phyloP scores from a whole-genome alignment of 345 rosid species.

The Ceriops zippeliana region DNA sequence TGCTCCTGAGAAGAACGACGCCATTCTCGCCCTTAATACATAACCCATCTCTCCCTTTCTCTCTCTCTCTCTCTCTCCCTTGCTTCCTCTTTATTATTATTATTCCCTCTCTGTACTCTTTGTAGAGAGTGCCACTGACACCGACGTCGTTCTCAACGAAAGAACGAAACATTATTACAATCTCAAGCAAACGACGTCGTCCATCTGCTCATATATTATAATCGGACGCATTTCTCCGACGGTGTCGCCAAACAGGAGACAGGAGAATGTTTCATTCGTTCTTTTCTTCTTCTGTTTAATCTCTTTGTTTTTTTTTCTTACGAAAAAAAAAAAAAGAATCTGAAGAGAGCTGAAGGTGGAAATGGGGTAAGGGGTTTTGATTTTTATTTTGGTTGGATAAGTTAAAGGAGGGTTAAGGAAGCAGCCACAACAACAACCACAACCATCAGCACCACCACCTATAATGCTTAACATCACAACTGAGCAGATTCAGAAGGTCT shows the following conservation, averaged over 20 bases:
- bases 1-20: slow-evolving; percentile 89
- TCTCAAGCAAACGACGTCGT: too few species aligned
- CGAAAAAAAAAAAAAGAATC: too few species aligned
- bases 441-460: background rate
- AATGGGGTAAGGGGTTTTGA: slow-evolving; percentile 4
- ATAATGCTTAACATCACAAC: slow-evolving; percentile 16
- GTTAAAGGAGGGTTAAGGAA: background rate
- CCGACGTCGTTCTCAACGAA: too few species aligned
- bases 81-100: background rate
- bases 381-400: background rate
- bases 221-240: too few species aligned
- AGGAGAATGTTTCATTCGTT: too few species aligned
- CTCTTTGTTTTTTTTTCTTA: background rate
- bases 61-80: background rate
- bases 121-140: too few species aligned
- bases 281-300: too few species aligned
- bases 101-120: too few species aligned
- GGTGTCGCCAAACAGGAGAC: too few species aligned
- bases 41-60: slow-evolving; percentile 57
- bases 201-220: too few species aligned
- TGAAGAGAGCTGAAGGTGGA: background rate
- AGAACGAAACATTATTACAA: too few species aligned
- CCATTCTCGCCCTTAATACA: slow-evolving; percentile 83
- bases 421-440: slow-evolving; percentile 12
- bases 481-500: slow-evolving; percentile 29